These are phyloP conservation scores for Apiospora hydei DNA, from an alignment of 2,329 filamentous ascomycete species.

Conservation along the genomic window DNA sequence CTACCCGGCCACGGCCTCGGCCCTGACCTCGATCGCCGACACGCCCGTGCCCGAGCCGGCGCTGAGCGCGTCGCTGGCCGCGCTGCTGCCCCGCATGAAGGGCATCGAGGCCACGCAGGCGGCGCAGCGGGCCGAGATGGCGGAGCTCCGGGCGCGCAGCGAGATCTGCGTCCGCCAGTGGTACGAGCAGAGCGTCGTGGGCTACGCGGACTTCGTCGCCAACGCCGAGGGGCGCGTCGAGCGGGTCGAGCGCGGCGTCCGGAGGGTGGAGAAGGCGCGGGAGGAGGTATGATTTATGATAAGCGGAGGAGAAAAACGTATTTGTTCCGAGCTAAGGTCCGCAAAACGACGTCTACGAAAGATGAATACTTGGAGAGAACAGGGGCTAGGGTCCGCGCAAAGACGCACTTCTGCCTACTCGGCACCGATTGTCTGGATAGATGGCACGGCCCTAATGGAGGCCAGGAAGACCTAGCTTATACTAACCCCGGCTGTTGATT, in stretches of 20 bases:
- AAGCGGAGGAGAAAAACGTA: neutral
- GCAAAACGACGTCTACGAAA: neutral
- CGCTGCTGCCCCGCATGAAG: slow-evolving; percentile 67
- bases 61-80: slow-evolving; percentile 62
- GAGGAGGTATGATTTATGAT: slow-evolving; percentile 50
- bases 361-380: neutral
- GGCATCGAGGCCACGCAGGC: slow-evolving; percentile 66
- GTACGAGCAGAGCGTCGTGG: slow-evolving; percentile 77
- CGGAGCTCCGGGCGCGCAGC: slow-evolving; percentile 68
- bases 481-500: neutral
- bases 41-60: slow-evolving; percentile 63
- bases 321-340: neutral
- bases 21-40: slow-evolving; percentile 63
- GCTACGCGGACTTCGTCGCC: slow-evolving; percentile 72
- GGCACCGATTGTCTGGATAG: neutral
- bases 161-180: slow-evolving; percentile 70
- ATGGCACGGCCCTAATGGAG: neutral
- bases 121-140: slow-evolving; percentile 68
- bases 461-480: neutral
- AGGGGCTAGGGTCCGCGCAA: neutral
- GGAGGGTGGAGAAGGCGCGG: slow-evolving; percentile 67
- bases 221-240: slow-evolving; percentile 74
- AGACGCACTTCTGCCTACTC: too few relatives aligned
- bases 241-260: slow-evolving; percentile 69
- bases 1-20: slow-evolving; percentile 63